Evolutionary conservation across 192 early-diverging fungal species (phyloP).

Genomic region (Paraglomus occultum): DNA sequence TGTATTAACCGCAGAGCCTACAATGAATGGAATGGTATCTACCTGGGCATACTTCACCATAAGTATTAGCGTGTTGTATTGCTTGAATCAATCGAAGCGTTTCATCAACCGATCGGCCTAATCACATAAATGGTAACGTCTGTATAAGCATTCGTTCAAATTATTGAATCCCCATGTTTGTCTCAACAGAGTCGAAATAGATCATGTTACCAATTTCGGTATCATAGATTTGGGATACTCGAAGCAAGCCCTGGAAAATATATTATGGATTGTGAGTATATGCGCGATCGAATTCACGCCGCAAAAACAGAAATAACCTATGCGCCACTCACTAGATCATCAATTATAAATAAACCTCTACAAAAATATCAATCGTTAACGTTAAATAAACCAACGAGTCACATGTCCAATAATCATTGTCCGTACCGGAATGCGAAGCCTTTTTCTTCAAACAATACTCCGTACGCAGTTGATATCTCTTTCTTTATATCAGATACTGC

Average conservation of each 20-base stretch:
- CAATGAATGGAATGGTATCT: background rate
- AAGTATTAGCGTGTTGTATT: constrained; percentile 77
- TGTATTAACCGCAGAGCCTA: background rate
- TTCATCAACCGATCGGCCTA: constrained; percentile 82
- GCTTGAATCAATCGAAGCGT: constrained; percentile 82
- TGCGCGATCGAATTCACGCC: background rate
- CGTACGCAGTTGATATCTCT: constrained; percentile 75
- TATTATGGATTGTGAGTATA: constrained; percentile 78
- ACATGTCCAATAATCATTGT: background rate
- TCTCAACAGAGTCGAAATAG: background rate
- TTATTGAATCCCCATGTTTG: background rate
- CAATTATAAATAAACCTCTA: constrained; percentile 81
- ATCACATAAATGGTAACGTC: background rate
- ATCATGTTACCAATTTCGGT: constrained; percentile 15
- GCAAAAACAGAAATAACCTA: background rate
- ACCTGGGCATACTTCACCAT: constrained; percentile 31
- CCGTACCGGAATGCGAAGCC: constrained; percentile 59
- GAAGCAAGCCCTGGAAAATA: constrained; percentile 32
- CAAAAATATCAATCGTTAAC: background rate
- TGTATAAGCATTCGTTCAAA: background rate
- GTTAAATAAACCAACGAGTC: background rate
- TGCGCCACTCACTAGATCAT: constrained; percentile 53
- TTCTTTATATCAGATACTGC: constrained; percentile 53
- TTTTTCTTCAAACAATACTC: constrained; percentile 71
- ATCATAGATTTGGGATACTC: constrained; percentile 17